Percentiles rank a stretch among this genome's conserved stretches.
These are phyloP conservation scores for Termitomyces sp. DNA, from an alignment of 768 basidiomycete species.

Conservation along the genomic window DNA sequence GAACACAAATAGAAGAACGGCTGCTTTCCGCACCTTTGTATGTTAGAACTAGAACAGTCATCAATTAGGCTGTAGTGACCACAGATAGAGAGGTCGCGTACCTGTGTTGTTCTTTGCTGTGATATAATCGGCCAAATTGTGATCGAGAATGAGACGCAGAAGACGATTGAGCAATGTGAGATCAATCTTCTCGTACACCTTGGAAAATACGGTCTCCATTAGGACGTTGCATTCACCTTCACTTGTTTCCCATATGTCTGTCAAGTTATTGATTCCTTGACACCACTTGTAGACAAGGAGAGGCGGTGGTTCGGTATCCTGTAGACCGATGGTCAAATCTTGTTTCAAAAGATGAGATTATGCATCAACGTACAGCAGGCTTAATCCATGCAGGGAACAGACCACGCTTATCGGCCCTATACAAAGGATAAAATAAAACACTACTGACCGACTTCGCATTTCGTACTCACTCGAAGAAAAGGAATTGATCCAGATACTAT, in stretches of 20 bases:
- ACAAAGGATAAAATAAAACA: constrained; percentile 6
- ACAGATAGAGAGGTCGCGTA: constrained; percentile 16
- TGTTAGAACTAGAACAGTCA: constrained; percentile 50
- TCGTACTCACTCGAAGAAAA: constrained; percentile 79
- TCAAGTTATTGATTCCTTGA: constrained; percentile 98
- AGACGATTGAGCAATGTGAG: constrained; percentile 93
- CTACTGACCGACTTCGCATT: neutral
- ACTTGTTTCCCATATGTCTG: constrained; percentile 96
- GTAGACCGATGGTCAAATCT: constrained; percentile 3
- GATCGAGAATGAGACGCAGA: constrained; percentile 92
- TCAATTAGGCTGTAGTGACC: constrained; percentile 2
- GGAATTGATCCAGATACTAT: constrained; percentile 93
- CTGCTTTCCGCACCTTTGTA: constrained; percentile 57
- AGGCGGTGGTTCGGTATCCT: constrained; percentile 94
- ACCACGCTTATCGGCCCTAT: constrained; percentile 88
- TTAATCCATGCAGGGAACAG: constrained; percentile 99
- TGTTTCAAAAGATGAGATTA: neutral
- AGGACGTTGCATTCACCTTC: constrained; percentile 98
- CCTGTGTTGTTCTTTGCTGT: constrained; percentile 98
- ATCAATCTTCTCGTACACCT: constrained; percentile 99
- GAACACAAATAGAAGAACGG: neutral
- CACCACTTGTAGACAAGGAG: constrained; percentile 99
- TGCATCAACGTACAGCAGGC: constrained; percentile 53
- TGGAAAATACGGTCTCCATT: constrained; percentile 97
- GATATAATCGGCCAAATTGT: constrained; percentile 98